These are phyloP conservation scores for Trichosporon sp. DNA, from an alignment of 1,284 basidiomycete genomes.

Conservation along the genomic window DNA sequence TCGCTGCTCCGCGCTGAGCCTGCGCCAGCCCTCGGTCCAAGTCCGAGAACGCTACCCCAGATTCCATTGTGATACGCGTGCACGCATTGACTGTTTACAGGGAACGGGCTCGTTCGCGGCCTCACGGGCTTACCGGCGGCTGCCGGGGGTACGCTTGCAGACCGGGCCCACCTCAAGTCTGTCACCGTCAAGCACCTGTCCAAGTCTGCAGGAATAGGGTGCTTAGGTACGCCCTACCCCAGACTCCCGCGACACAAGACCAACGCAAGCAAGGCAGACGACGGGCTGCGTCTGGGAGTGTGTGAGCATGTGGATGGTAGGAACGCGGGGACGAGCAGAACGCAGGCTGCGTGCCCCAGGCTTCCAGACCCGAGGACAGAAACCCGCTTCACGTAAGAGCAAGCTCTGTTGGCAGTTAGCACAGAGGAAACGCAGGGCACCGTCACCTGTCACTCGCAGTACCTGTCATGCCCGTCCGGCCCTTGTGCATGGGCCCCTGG, in stretches of 20 bases:
- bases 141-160: background rate
- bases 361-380: background rate
- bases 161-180: background rate
- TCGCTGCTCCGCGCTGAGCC: background rate
- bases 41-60: background rate
- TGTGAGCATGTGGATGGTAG: background rate
- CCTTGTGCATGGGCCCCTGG: background rate
- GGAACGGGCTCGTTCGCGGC: no score
- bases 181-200: background rate
- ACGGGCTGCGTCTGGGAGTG: background rate
- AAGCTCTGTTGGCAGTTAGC: background rate
- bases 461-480: no score
- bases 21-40: background rate
- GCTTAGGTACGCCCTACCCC: background rate
- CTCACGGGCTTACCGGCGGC: no score
- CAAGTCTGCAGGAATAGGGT: background rate
- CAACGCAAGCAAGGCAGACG: background rate
- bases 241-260: background rate
- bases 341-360: background rate
- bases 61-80: background rate
- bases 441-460: background rate
- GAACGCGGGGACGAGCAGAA: background rate
- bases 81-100: background rate
- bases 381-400: background rate
- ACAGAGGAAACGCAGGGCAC: background rate